Conservation (phyloP, 73 alveolate species). For the Symbiodinium natans region DNA sequence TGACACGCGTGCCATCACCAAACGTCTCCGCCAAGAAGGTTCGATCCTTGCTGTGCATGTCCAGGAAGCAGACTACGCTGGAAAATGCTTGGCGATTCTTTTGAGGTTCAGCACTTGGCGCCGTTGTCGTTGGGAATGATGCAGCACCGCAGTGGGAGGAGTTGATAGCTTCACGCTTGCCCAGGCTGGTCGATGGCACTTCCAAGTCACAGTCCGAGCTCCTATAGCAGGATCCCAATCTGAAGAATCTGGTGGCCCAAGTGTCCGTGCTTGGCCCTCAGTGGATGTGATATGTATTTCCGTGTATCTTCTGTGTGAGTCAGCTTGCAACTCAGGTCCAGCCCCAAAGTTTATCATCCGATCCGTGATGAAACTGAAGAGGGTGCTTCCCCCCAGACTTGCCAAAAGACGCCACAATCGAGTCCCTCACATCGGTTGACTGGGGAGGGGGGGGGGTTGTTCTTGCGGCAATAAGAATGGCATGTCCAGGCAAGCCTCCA, state of each 20-base stretch:
- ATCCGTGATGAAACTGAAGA: neutral
- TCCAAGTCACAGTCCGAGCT: too few species aligned
- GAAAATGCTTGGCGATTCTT: neutral
- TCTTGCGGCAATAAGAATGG: too few species aligned
- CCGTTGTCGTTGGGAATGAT: conserved; percentile 38
- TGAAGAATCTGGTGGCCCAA: conserved; percentile 68
- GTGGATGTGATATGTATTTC: neutral
- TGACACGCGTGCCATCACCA: conserved; percentile 94
- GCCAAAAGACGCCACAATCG: too few species aligned
- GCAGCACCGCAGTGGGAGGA: neutral
- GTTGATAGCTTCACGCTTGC: too few species aligned
- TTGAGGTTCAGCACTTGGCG: conserved; percentile 73
- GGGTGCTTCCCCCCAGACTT: too few species aligned
- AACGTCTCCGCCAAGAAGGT: conserved; percentile 70
- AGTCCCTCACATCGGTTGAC: too few species aligned
- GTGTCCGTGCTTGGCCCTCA: conserved; percentile 42
- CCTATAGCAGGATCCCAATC: conserved; percentile 49
- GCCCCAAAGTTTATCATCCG: conserved; percentile 36
- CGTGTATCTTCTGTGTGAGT: neutral
- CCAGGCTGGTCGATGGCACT: too few species aligned
- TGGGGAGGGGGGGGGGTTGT: too few species aligned
- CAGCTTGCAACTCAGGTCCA: conserved; percentile 11
- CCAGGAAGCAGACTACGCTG: neutral
- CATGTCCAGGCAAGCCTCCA: conserved; percentile 18
- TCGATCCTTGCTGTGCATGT: neutral